A percentile compares a stretch with the other conserved stretches of the same genome.
Conservation (phyloP, 2,329 filamentous ascomycete species). For the Phyllosticta paracitricarpa region DNA sequence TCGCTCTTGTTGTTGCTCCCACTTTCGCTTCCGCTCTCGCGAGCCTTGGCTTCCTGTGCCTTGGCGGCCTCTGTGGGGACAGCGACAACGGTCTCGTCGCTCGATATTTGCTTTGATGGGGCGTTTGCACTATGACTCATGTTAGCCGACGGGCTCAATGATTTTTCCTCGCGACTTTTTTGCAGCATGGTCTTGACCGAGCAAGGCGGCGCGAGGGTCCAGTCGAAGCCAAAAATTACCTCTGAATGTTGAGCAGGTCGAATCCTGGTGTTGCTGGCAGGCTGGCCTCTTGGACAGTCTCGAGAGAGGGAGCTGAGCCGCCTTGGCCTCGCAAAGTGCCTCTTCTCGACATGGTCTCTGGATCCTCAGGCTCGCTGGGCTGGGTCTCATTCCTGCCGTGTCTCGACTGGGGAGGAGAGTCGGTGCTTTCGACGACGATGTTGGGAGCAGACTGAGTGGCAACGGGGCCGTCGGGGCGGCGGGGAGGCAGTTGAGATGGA, state of each 20-base stretch:
- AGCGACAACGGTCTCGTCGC: constrained; percentile 16
- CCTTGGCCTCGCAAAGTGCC: constrained; percentile 44
- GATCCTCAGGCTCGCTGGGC: constrained; percentile 27
- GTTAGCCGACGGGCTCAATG: background rate
- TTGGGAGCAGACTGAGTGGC: constrained; percentile 26
- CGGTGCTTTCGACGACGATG: constrained; percentile 33
- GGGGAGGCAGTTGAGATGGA: constrained; percentile 16
- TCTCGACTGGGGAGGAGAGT: constrained; percentile 16
- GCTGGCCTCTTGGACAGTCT: constrained; percentile 88
- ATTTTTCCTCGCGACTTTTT: background rate
- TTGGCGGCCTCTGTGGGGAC: constrained; percentile 17
- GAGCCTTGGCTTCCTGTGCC: constrained; percentile 32
- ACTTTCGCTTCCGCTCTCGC: constrained; percentile 56
- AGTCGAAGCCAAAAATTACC: constrained; percentile 6
- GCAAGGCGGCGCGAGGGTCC: background rate
- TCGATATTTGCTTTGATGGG: constrained; percentile 15
- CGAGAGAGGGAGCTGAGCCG: constrained; percentile 53
- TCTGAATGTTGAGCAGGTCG: constrained; percentile 23
- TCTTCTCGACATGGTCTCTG: constrained; percentile 25
- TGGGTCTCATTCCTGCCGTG: constrained; percentile 9
- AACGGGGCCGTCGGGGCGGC: constrained; percentile 2
- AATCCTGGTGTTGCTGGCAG: constrained; percentile 55
- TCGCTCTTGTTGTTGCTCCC: constrained; percentile 49
- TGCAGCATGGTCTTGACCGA: background rate
- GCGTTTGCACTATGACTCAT: constrained; percentile 1